Evolutionary conservation across 495 filamentous ascomycete species (phyloP).

Genomic region (Neurospora africana): DNA sequence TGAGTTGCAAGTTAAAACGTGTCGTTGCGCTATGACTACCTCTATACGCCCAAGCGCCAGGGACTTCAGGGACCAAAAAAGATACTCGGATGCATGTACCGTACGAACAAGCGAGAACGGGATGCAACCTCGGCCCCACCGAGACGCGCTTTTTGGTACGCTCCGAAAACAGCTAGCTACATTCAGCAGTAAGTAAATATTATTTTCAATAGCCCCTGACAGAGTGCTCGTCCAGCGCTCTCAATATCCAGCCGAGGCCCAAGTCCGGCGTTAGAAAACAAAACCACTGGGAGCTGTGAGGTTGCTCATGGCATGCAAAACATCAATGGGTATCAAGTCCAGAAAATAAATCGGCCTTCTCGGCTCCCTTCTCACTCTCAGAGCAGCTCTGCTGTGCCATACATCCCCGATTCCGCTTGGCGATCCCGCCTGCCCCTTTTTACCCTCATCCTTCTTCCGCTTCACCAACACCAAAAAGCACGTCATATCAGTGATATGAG

Average conservation of each 20-base stretch:
- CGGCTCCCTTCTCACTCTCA: background rate
- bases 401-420: background rate
- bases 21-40: background rate
- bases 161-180: background rate
- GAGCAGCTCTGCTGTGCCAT: background rate
- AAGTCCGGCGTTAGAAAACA: background rate
- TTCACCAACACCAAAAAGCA: background rate
- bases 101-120: background rate
- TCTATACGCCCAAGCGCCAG: background rate
- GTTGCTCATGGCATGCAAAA: background rate
- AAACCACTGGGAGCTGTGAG: background rate
- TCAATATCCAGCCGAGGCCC: background rate
- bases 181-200: background rate
- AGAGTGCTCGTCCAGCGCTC: background rate
- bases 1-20: background rate
- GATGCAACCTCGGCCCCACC: background rate
- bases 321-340: background rate
- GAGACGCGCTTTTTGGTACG: constrained; percentile 1
- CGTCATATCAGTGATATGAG: background rate
- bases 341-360: background rate
- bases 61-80: background rate
- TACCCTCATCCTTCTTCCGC: background rate
- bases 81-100: background rate
- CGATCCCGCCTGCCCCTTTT: background rate
- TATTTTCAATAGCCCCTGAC: background rate